Conservation (phyloP, 768 basidiomycete genomes). For the Trametes sanguinea region DNA sequence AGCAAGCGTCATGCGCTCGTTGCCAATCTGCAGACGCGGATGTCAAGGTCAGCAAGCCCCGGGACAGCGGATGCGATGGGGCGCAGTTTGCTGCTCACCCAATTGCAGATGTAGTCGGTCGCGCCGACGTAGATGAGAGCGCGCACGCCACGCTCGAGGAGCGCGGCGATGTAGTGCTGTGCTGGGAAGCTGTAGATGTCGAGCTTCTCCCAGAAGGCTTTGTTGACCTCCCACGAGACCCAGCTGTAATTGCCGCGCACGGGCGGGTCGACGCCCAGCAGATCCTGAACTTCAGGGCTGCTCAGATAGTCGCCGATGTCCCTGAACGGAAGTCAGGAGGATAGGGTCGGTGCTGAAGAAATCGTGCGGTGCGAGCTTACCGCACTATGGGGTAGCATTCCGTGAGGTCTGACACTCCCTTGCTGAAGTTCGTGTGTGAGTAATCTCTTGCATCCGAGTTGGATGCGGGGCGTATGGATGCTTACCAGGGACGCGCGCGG, state of each 20-base stretch:
- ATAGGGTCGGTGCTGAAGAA: neutral
- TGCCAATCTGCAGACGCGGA: conserved; percentile 43
- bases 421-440: conserved; percentile 18
- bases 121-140: conserved; percentile 58
- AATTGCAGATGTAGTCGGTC: conserved; percentile 62
- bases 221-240: conserved; percentile 45
- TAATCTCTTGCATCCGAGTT: neutral
- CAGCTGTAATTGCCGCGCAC: conserved; percentile 42
- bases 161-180: conserved; percentile 47
- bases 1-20: conserved; percentile 58
- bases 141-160: conserved; percentile 56
- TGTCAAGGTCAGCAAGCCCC: neutral
- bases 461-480: too few relatives aligned
- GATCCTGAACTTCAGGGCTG: conserved; percentile 49
- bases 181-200: conserved; percentile 41
- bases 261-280: conserved; percentile 63
- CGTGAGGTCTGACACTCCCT: conserved; percentile 45
- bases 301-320: conserved; percentile 64
- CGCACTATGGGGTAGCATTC: conserved; percentile 60
- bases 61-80: neutral
- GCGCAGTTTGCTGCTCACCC: conserved; percentile 31
- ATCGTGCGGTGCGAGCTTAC: conserved; percentile 27
- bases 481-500: conserved; percentile 15
- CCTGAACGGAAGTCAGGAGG: conserved; percentile 35
- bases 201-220: conserved; percentile 47